A percentile compares a stretch with the other conserved stretches of the same genome.
Evolutionary conservation across 2,329 filamentous ascomycete genomes (phyloP).

Genomic region (Cercospora beticola): DNA sequence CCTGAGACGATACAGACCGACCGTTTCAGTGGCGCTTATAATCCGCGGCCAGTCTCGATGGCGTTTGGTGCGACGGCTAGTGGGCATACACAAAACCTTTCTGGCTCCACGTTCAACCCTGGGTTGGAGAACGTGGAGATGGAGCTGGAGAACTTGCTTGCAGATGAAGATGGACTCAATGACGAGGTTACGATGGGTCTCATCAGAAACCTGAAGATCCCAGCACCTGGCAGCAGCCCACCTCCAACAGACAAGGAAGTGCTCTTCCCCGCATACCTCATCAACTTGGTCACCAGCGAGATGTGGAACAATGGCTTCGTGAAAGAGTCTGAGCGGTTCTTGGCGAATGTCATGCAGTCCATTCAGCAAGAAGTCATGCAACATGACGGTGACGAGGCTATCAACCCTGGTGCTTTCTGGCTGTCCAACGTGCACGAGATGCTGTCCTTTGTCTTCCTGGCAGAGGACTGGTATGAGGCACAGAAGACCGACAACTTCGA

Average conservation of each 20-base stretch:
- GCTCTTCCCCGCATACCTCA: constrained; percentile 96
- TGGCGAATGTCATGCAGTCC: constrained; percentile 99
- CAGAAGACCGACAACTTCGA: constrained; percentile 99
- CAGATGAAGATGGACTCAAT: constrained; percentile 92
- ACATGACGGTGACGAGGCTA: constrained; percentile 92
- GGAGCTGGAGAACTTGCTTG: constrained; percentile 89
- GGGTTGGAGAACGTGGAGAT: constrained; percentile 88
- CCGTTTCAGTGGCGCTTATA: constrained; percentile 88
- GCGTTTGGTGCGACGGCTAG: constrained; percentile 66
- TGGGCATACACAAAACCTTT: constrained; percentile 67
- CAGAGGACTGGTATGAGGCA: constrained; percentile 98
- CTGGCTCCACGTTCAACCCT: constrained; percentile 74
- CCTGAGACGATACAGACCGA: constrained; percentile 82
- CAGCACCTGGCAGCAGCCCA: constrained; percentile 78
- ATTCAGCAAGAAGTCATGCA: constrained; percentile 99
- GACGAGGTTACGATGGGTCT: constrained; percentile 96
- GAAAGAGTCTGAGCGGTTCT: constrained; percentile 97
- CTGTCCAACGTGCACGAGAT: constrained; percentile 99
- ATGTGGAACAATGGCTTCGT: constrained; percentile 99
- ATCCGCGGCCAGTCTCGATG: constrained; percentile 95
- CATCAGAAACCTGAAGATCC: constrained; percentile 95
- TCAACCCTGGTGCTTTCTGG: constrained; percentile 98
- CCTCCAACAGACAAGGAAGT: constrained; percentile 98
- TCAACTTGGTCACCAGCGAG: constrained; percentile 97
- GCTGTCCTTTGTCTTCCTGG: constrained; percentile 98